Conservation (phyloP, 768 basidiomycete species). For the Termitomyces sp. region DNA sequence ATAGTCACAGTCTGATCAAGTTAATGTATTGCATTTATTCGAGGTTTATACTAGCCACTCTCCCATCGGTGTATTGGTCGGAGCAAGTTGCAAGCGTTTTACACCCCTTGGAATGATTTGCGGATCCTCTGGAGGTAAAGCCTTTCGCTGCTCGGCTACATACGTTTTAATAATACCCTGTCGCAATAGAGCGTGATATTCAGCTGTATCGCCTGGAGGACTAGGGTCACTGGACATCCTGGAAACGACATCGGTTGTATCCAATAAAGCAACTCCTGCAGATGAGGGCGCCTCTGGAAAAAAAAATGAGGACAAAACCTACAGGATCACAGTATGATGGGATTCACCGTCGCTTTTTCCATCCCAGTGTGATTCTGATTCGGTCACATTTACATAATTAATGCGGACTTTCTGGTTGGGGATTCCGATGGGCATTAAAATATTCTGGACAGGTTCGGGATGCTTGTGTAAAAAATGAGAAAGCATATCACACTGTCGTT, state of each 20-base stretch:
- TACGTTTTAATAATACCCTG: neutral
- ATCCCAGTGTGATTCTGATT: slow-evolving; percentile 39
- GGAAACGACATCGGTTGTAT: slow-evolving; percentile 1
- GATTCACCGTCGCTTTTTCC: slow-evolving; percentile 33
- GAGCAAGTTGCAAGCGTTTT: neutral
- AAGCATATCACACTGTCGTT: slow-evolving; percentile 9
- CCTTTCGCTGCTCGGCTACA: neutral
- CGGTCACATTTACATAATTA: slow-evolving; percentile 20
- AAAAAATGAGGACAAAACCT: slow-evolving; percentile 3
- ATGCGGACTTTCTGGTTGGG: slow-evolving; percentile 15
- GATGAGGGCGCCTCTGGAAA: slow-evolving; percentile 28
- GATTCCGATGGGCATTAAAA: slow-evolving; percentile 19
- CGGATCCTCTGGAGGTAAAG: neutral
- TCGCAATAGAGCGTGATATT: neutral
- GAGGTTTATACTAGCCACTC: neutral
- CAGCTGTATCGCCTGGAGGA: neutral
- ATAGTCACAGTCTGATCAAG: neutral
- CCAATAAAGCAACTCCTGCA: slow-evolving; percentile 20
- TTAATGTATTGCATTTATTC: neutral
- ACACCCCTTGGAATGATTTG: neutral
- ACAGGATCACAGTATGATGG: neutral
- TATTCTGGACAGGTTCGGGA: slow-evolving; percentile 30
- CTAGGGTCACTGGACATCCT: slow-evolving; percentile 1
- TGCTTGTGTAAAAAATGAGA: slow-evolving; percentile 29
- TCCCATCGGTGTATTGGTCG: neutral